Conservation (phyloP, 495 filamentous ascomycete species). For the Neurospora sp. region DNA sequence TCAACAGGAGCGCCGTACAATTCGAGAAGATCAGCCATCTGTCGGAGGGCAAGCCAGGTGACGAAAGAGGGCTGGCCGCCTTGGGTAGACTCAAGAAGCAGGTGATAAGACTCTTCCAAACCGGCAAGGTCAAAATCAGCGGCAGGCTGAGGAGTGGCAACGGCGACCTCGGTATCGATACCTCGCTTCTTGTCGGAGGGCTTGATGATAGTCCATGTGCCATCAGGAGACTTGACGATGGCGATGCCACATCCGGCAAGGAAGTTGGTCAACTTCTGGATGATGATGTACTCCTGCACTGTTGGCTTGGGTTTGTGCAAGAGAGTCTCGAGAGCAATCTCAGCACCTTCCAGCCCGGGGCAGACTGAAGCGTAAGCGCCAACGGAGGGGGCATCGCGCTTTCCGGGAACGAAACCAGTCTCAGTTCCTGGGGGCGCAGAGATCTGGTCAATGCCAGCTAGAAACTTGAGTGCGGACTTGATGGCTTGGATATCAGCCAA, state of each 20-base stretch:
- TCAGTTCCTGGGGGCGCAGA: conserved; percentile 5
- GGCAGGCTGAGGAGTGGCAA: background rate
- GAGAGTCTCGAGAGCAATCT: conserved; percentile 10
- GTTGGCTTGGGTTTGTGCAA: conserved; percentile 15
- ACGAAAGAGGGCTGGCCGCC: conserved; percentile 11
- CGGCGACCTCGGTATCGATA: background rate
- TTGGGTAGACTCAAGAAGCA: conserved; percentile 2
- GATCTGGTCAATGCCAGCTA: conserved; percentile 4
- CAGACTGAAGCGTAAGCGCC: conserved; percentile 9
- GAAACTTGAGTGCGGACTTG: background rate
- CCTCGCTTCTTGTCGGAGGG: conserved; percentile 16
- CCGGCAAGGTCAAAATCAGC: conserved; percentile 11
- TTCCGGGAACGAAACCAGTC: conserved; percentile 3
- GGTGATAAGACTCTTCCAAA: conserved; percentile 9
- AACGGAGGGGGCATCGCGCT: background rate
- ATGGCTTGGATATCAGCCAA: conserved; percentile 4
- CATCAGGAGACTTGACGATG: conserved; percentile 26
- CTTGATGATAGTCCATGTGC: conserved; percentile 26
- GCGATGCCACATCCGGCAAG: conserved; percentile 28
- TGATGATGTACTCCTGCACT: conserved; percentile 16
- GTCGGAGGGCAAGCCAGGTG: conserved; percentile 14
- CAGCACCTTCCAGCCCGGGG: conserved; percentile 12
- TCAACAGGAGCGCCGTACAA: conserved; percentile 13
- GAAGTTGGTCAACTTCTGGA: conserved; percentile 21
- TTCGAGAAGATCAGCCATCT: conserved; percentile 21